These are phyloP conservation scores for Hypocreales sp. DNA, from an alignment of 2,329 filamentous ascomycete species.

Conservation along the genomic window DNA sequence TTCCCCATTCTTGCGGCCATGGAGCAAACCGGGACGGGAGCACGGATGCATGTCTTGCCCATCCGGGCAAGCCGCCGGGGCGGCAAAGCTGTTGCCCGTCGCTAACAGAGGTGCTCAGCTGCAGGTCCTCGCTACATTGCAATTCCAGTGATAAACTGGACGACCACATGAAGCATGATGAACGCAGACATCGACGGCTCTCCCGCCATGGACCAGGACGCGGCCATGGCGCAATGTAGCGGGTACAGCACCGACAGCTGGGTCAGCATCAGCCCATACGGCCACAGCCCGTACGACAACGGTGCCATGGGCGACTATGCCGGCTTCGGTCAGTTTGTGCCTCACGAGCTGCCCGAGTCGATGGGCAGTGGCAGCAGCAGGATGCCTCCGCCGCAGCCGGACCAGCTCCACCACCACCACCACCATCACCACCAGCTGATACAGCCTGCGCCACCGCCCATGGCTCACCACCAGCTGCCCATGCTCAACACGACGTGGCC, in stretches of 20 bases:
- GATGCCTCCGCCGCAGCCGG: constrained; percentile 35
- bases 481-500: constrained; percentile 67
- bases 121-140: no score
- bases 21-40: no score
- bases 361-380: no score
- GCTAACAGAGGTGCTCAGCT: not conserved
- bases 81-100: not conserved
- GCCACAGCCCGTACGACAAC: constrained; percentile 35
- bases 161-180: constrained; percentile 12
- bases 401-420: constrained; percentile 8
- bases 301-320: constrained; percentile 52
- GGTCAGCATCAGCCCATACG: constrained; percentile 45
- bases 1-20: no score
- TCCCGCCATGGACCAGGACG: constrained; percentile 15
- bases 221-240: constrained; percentile 14
- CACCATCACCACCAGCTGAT: constrained; percentile 16
- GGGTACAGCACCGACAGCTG: constrained; percentile 30
- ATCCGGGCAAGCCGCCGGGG: not conserved
- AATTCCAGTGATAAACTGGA: not conserved
- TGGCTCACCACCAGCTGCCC: constrained; percentile 45
- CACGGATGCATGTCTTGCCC: not conserved
- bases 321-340: constrained; percentile 38
- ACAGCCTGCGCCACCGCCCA: constrained; percentile 19
- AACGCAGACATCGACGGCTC: constrained; percentile 16
- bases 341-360: constrained; percentile 34